phyloP scores from a whole-genome alignment of 805 yeast species.

The Candida boidinii region DNA sequence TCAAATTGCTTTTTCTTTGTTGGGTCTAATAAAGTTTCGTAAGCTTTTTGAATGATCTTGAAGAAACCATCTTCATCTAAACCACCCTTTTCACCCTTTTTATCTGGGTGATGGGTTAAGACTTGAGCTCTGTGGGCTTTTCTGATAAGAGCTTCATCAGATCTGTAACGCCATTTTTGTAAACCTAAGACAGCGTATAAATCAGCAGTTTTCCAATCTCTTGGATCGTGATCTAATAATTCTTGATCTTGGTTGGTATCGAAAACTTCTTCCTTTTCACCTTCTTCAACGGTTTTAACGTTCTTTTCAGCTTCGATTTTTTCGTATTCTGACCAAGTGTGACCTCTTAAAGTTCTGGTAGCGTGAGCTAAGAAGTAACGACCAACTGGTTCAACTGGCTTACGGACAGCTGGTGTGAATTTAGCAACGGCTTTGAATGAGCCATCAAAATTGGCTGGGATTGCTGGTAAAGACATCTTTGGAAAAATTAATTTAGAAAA shows the following conservation, averaged over 20 bases:
- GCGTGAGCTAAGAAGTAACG: conserved; percentile 95
- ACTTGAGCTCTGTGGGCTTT: conserved; percentile 97
- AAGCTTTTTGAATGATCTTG: conserved; percentile 96
- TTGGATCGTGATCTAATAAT: conserved; percentile 82
- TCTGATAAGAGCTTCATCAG: conserved; percentile 88
- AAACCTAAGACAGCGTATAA: conserved; percentile 94
- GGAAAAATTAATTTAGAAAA: no score
- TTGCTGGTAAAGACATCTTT: conserved; percentile 35
- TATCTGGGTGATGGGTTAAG: conserved; percentile 95
- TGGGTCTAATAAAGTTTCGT: conserved; percentile 82
- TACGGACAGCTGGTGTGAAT: conserved; percentile 54
- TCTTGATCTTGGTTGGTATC: conserved; percentile 63
- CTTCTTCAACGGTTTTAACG: conserved; percentile 63
- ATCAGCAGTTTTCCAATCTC: conserved; percentile 97
- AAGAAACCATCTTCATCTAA: conserved; percentile 93
- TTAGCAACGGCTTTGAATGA: conserved; percentile 41
- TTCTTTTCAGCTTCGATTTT: conserved; percentile 85
- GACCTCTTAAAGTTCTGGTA: conserved; percentile 89
- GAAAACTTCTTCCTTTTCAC: conserved; percentile 56
- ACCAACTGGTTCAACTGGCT: conserved; percentile 95
- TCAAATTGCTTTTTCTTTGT: conserved; percentile 87
- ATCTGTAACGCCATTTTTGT: conserved; percentile 82
- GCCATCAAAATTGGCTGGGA: conserved; percentile 44
- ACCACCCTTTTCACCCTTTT: conserved; percentile 85
- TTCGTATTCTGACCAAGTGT: conserved; percentile 98